Conservation (phyloP, 2,329 filamentous ascomycete genomes). For the Hymenoscyphus infarciens region DNA sequence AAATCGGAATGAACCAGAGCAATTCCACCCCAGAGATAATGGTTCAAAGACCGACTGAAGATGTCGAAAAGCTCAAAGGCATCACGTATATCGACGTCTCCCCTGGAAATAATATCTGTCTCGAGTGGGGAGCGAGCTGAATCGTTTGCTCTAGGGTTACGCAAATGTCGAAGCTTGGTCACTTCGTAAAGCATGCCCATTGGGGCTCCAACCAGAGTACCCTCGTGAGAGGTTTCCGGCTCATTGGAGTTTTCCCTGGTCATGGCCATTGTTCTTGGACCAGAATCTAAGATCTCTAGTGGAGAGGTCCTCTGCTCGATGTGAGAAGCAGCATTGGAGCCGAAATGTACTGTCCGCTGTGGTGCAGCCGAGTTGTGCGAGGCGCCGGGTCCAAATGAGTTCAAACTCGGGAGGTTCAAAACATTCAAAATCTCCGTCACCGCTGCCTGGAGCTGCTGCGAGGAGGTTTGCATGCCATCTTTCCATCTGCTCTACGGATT, state of each 20-base stretch:
- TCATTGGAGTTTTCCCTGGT: constrained; percentile 43
- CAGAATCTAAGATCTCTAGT: constrained; percentile 6
- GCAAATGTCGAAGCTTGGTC: constrained; percentile 44
- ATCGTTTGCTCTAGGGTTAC: constrained; percentile 36
- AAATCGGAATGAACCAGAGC: constrained; percentile 48
- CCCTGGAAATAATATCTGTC: constrained; percentile 49
- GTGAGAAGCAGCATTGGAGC: background rate
- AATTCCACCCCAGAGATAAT: constrained; percentile 50
- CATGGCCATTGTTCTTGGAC: constrained; percentile 42
- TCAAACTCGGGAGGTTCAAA: constrained; percentile 41
- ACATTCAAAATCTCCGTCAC: constrained; percentile 44
- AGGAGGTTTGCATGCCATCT: constrained; percentile 37
- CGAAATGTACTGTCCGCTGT: background rate
- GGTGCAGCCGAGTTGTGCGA: background rate
- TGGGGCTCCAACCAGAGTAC: constrained; percentile 33
- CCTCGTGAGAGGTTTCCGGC: constrained; percentile 32
- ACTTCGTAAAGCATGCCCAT: constrained; percentile 54
- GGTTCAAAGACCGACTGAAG: constrained; percentile 47
- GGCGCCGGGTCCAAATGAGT: constrained; percentile 30
- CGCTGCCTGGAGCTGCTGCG: constrained; percentile 42
- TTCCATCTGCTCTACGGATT: constrained; percentile 40
- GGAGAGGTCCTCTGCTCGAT: constrained; percentile 3
- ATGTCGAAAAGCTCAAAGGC: constrained; percentile 47
- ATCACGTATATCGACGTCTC: constrained; percentile 43
- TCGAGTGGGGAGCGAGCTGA: constrained; percentile 31